Base-by-base conservation (phyloP, 306 rosid genomes). In the Sicyos edulis region DNA sequence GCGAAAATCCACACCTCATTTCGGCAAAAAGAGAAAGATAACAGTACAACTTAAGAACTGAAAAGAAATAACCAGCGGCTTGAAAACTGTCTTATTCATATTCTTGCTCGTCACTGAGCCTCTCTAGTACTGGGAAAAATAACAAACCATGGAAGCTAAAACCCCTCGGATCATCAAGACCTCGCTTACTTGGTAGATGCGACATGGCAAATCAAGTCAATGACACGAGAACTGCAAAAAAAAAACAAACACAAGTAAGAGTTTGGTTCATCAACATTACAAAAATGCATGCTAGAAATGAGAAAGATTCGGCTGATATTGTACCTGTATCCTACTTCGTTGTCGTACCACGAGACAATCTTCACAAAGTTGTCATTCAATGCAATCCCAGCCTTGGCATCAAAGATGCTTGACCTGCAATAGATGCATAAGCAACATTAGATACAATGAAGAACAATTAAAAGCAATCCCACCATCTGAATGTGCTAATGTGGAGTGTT, bases 241-340 rank as follows among this genome's bases (percentile, higher is more conserved):
- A 52, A 1, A 52, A 1, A 55, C 5, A n/a, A n/a, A n/a, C 7
- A 9, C 17, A 62, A 34, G 69, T 62, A 9, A 7, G 68, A 61
- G 67, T 61, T 61, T 61, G 50, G 40, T 60, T 60, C 66, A 7
- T 62, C 50, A 2, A 20, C 4, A 52, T 16, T 6, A 52, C 56
- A 15, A 0, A 14, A 7, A 17, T 4, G 40, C 11, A 61, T 9
- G 52, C n/a, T 52, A 77, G 44, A 13, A 75, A 29, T 24, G 19
- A 50, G 17, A 16, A 71, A 55, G 7, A 6, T 49, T 15, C 2
- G 6, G 70, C 29, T 47, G 40, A 2, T 2, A 21, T 26, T 47
- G 75, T 81, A 90, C 96, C 95, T 90, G 87, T 90, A 90, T 22
- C 95, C 95, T 87, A 77, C 67, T 80, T 90, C 95, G 34, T 90